A percentile compares a stretch with the other conserved stretches of the same genome.
phyloP scores from a whole-genome alignment of 202 grass and related monocot genomes.

The Zoysia matrella region DNA sequence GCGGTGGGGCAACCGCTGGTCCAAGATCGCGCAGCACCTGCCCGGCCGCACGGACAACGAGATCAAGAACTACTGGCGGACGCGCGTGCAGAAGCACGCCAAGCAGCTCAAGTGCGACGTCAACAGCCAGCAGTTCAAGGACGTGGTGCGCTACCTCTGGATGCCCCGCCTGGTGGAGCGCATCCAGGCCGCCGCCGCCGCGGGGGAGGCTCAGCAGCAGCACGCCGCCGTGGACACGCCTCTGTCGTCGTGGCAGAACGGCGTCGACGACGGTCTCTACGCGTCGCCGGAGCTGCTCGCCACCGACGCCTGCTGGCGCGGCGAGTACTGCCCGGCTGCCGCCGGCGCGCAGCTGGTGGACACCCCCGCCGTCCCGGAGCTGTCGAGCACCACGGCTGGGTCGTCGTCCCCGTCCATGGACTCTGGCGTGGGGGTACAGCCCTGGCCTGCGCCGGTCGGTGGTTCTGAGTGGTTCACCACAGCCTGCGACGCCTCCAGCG shows the following conservation, averaged over 20 bases:
- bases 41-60: constrained; percentile 94
- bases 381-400: constrained; percentile 55
- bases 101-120: constrained; percentile 99
- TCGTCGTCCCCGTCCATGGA: constrained; percentile 65
- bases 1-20: constrained; percentile 98
- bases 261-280: constrained; percentile 25
- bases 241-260: constrained; percentile 28
- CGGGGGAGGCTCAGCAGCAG: background rate
- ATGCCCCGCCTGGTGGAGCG: constrained; percentile 94
- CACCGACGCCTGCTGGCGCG: constrained; percentile 41
- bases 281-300: constrained; percentile 5
- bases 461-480: constrained; percentile 53
- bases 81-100: constrained; percentile 96
- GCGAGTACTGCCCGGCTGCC: background rate
- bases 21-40: constrained; percentile 90
- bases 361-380: constrained; percentile 53
- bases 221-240: constrained; percentile 18
- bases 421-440: constrained; percentile 55
- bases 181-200: constrained; percentile 66
- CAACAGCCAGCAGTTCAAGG: constrained; percentile 99
- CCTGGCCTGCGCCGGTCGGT: constrained; percentile 38
- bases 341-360: background rate
- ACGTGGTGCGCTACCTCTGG: constrained; percentile 96
- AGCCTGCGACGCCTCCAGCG: constrained; percentile 56
- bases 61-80: constrained; percentile 99